Percentiles rank a stretch among this genome's conserved stretches.
Conservation (phyloP, 495 filamentous ascomycete species). For the Tuber aestivum region DNA sequence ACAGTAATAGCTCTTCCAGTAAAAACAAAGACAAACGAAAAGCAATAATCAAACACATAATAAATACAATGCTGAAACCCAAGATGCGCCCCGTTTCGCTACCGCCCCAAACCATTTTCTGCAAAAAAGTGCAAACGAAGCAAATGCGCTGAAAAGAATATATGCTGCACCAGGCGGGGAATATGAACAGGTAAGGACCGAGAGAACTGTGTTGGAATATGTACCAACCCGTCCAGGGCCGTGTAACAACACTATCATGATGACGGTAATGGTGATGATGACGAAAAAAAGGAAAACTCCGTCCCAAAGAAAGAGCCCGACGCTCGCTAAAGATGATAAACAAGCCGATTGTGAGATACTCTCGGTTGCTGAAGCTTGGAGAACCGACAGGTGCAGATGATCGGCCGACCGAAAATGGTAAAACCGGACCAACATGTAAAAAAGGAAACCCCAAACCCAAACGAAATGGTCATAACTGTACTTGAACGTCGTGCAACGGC, state of each 20-base stretch:
- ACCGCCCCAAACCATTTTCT: conserved; percentile 19
- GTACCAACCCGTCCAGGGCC: conserved; percentile 21
- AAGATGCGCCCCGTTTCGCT: conserved; percentile 30
- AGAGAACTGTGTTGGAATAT: conserved; percentile 10
- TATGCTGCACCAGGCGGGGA: conserved; percentile 16
- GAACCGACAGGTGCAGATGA: conserved; percentile 1
- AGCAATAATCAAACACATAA: conserved; percentile 23
- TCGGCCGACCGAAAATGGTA: not conserved
- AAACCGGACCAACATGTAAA: not conserved
- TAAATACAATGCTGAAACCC: conserved; percentile 28
- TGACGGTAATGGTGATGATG: not conserved
- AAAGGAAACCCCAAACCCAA: conserved; percentile 4
- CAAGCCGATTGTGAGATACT: not conserved
- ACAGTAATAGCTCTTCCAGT: conserved; percentile 11
- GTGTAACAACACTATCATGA: conserved; percentile 1
- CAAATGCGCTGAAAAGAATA: conserved; percentile 20
- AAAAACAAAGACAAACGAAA: conserved; percentile 21
- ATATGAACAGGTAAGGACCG: conserved; percentile 18
- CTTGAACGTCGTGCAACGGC: conserved; percentile 34
- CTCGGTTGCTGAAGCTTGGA: not conserved
- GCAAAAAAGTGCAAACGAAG: conserved; percentile 7
- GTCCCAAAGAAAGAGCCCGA: not conserved
- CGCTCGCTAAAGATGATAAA: not conserved
- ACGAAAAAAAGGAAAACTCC: not conserved
- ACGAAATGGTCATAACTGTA: conserved; percentile 9